phyloP scores from a whole-genome alignment of 2,329 filamentous ascomycete species.

The Monosporascus sp. region DNA sequence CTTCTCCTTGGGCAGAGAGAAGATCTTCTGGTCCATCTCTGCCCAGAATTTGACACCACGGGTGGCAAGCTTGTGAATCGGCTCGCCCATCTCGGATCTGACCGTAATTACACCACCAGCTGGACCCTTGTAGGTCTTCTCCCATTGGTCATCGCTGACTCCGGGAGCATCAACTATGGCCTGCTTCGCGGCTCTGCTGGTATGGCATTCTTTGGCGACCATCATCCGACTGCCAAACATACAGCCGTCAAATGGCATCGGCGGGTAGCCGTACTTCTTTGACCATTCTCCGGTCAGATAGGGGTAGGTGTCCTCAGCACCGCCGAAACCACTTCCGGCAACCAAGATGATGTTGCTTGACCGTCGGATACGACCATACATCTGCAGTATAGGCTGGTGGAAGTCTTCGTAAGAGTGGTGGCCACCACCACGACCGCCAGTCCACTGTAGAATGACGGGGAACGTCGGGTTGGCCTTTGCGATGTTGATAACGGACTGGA shows the following conservation, averaged over 20 bases:
- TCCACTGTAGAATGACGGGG: constrained; percentile 93
- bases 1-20: constrained; percentile 92
- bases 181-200: constrained; percentile 80
- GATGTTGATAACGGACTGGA: constrained; percentile 86
- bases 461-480: constrained; percentile 91
- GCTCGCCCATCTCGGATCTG: constrained; percentile 97
- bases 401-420: constrained; percentile 96
- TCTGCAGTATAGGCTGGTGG: constrained; percentile 83
- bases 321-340: constrained; percentile 87
- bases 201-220: constrained; percentile 89
- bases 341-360: constrained; percentile 83
- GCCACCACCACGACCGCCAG: constrained; percentile 85
- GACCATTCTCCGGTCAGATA: constrained; percentile 89
- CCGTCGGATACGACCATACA: constrained; percentile 84
- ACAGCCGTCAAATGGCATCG: constrained; percentile 92
- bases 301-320: constrained; percentile 83
- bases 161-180: constrained; percentile 84
- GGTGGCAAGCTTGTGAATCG: constrained; percentile 97
- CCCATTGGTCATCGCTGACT: constrained; percentile 78
- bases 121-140: constrained; percentile 86
- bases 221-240: constrained; percentile 91
- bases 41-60: constrained; percentile 95
- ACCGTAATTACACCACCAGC: constrained; percentile 95
- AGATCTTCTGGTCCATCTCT: constrained; percentile 99
- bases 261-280: constrained; percentile 77